These are phyloP conservation scores for Russula earlei DNA, from an alignment of 768 basidiomycete genomes.

Conservation along the genomic window DNA sequence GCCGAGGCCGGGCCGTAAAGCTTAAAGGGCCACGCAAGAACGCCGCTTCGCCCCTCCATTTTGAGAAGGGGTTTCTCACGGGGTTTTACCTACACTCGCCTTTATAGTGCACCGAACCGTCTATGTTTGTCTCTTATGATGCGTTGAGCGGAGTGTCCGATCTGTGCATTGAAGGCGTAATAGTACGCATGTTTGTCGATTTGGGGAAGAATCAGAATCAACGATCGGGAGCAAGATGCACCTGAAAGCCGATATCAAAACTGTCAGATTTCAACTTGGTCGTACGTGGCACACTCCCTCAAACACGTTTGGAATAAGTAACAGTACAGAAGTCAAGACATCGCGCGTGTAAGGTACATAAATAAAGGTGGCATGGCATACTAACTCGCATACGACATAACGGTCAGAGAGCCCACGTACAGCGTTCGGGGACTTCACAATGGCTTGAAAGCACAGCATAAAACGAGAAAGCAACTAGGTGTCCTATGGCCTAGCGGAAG, in stretches of 20 bases:
- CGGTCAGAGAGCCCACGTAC: not conserved
- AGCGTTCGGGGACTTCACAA: conserved; percentile 6
- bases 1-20: no score
- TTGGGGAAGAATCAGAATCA: no score
- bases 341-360: conserved; percentile 16
- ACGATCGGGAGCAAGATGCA: no score
- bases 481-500: not conserved
- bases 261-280: not conserved
- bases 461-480: not conserved
- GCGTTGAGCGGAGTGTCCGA: no score
- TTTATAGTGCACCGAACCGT: no score
- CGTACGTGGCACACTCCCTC: not conserved
- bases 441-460: not conserved
- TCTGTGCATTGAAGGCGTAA: no score
- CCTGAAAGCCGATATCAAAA: no score
- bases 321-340: conserved; percentile 16
- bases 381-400: conserved; percentile 4
- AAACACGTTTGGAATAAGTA: not conserved
- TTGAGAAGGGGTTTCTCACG: no score
- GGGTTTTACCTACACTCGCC: no score
- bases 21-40: no score
- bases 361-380: conserved; percentile 13
- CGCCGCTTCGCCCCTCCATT: no score
- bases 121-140: no score
- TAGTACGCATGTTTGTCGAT: not conserved